Conservation (phyloP, 2,329 filamentous ascomycete species). For the Allantophomopsis lycopodina region DNA sequence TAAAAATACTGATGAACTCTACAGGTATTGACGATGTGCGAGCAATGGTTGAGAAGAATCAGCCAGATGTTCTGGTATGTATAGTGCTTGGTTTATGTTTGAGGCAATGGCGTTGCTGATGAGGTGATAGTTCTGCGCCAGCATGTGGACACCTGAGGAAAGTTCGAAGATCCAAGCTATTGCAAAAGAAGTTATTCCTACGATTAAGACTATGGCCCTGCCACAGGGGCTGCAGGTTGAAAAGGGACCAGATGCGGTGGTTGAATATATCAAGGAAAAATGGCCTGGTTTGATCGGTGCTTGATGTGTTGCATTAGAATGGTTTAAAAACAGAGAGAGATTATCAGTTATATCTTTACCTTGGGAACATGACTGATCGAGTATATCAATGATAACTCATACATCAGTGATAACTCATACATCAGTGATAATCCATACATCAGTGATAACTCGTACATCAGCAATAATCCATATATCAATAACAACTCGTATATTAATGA, state of each 20-base stretch:
- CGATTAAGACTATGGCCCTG: slow-evolving; percentile 35
- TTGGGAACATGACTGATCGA: no score
- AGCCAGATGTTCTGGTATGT: slow-evolving; percentile 40
- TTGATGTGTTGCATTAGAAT: no score
- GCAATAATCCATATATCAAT: no score
- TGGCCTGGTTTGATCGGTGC: slow-evolving; percentile 5
- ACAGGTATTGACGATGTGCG: slow-evolving; percentile 40
- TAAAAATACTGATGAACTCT: background rate
- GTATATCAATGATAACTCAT: no score
- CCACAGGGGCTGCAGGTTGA: slow-evolving; percentile 38
- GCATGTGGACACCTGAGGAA: slow-evolving; percentile 34
- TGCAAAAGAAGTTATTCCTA: slow-evolving; percentile 27
- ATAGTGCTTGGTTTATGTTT: slow-evolving; percentile 11
- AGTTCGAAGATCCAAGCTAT: slow-evolving; percentile 27
- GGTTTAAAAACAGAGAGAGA: no score
- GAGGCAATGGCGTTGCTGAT: background rate
- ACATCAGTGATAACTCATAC: no score
- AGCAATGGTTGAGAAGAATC: slow-evolving; percentile 32
- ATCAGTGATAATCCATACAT: no score
- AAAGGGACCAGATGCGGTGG: slow-evolving; percentile 37
- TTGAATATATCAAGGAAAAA: slow-evolving; percentile 32
- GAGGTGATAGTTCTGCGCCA: slow-evolving; percentile 41
- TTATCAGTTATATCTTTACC: no score
- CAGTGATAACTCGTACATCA: no score
- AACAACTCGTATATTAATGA: no score